Evolutionary conservation across 179 eudicot genomes (phyloP).

Genomic region (Nepenthes alata): DNA sequence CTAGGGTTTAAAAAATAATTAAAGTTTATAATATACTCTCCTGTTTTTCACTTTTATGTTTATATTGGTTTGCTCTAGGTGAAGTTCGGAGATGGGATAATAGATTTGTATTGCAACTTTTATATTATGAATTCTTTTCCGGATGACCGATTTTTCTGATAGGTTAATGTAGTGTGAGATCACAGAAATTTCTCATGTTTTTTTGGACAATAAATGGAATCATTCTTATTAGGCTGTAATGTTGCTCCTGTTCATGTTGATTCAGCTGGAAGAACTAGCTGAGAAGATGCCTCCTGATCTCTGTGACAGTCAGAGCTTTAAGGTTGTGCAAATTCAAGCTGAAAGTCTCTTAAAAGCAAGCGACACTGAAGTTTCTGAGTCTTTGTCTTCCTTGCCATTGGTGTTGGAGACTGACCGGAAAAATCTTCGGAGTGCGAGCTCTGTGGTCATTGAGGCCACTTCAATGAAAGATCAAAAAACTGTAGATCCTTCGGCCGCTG

Average conservation of each 20-base stretch:
- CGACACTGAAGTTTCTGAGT: slow-evolving; percentile 15
- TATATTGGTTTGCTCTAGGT: no score
- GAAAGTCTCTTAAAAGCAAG: slow-evolving; percentile 34
- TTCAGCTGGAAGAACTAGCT: slow-evolving; percentile 48
- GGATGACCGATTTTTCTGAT: background rate
- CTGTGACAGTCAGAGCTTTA: slow-evolving; percentile 30
- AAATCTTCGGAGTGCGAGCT: slow-evolving; percentile 3
- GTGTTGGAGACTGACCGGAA: slow-evolving; percentile 8
- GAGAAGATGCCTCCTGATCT: slow-evolving; percentile 47
- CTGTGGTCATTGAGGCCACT: slow-evolving; percentile 8
- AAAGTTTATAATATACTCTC: no score
- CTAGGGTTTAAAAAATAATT: no score
- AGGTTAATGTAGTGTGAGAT: background rate
- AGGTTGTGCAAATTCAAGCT: slow-evolving; percentile 38
- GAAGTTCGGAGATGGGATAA: no score
- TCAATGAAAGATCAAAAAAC: slow-evolving; percentile 11
- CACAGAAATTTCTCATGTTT: background rate
- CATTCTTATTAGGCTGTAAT: slow-evolving; percentile 4
- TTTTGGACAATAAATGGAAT: background rate
- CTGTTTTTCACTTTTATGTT: no score
- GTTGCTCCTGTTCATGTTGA: slow-evolving; percentile 3
- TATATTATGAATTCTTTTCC: background rate
- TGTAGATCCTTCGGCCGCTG: slow-evolving; percentile 3
- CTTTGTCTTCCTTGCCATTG: slow-evolving; percentile 15
- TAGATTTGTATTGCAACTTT: no score